Percentiles rank a stretch among this genome's conserved stretches.
Conservation (phyloP, 2,329 filamentous ascomycete species). For the Diaporthe sp. region DNA sequence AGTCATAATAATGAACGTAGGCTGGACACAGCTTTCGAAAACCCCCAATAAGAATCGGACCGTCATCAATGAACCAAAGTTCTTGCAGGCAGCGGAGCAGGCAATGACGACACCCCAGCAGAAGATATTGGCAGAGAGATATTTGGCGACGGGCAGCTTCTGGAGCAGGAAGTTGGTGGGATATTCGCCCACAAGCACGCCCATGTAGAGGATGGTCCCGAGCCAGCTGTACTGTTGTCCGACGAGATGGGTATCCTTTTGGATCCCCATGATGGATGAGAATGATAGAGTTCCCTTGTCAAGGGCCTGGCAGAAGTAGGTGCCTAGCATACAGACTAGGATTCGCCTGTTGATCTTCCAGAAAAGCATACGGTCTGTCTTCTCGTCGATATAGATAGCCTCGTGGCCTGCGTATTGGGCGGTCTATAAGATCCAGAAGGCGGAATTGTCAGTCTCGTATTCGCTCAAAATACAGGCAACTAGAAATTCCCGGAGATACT, state of each 20-base stretch:
- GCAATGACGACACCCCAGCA: constrained; percentile 54
- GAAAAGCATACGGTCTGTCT: constrained; percentile 60
- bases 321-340: constrained; percentile 61
- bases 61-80: constrained; percentile 51
- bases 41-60: constrained; percentile 55
- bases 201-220: constrained; percentile 54
- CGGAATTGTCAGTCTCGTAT: not conserved
- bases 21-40: constrained; percentile 58
- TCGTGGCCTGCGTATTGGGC: not conserved
- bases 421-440: not conserved
- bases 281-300: constrained; percentile 44
- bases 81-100: constrained; percentile 47
- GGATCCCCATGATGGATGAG: constrained; percentile 42
- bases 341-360: constrained; percentile 60
- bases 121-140: constrained; percentile 50
- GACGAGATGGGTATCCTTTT: constrained; percentile 44
- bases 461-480: not conserved
- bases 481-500: no score
- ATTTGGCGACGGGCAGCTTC: constrained; percentile 51
- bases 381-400: constrained; percentile 56
- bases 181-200: constrained; percentile 53
- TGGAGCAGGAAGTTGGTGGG: constrained; percentile 52
- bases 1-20: constrained; percentile 54
- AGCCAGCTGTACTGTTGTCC: constrained; percentile 50
- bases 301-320: constrained; percentile 56